Evolutionary conservation across 2,329 filamentous ascomycete species (phyloP).

Genomic region (Neofusicoccum umdonicola): DNA sequence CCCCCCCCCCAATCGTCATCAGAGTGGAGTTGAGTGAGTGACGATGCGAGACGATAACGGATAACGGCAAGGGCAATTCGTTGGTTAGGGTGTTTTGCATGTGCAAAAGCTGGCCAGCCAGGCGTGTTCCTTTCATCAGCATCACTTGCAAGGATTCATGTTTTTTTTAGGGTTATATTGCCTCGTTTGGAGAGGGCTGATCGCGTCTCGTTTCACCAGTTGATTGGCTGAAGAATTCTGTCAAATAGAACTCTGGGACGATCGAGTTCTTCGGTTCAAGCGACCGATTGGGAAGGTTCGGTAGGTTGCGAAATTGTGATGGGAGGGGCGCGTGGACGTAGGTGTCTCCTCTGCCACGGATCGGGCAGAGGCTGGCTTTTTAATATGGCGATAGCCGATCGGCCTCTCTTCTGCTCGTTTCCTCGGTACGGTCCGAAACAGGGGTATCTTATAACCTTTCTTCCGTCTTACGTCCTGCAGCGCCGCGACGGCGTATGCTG

Average conservation of each 20-base stretch:
- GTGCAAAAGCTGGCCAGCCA: not conserved
- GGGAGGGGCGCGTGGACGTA: not conserved
- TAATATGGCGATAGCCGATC: not conserved
- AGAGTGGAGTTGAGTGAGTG: too few relatives aligned
- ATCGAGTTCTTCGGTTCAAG: not conserved
- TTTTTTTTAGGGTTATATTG: not conserved
- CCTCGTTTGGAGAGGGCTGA: not conserved
- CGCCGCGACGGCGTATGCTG: not conserved
- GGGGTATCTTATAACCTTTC: not conserved
- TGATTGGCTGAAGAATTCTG: not conserved
- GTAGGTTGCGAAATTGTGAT: constrained; percentile 2
- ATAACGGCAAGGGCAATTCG: not conserved
- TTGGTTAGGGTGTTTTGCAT: not conserved
- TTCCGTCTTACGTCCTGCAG: not conserved
- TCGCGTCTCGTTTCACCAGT: not conserved
- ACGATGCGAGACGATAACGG: not conserved
- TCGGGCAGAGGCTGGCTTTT: not conserved
- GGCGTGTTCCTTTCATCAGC: not conserved
- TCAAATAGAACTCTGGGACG: not conserved
- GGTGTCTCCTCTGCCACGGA: too few relatives aligned
- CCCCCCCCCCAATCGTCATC: too few relatives aligned
- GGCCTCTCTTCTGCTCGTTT: not conserved
- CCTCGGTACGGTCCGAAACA: constrained; percentile 10
- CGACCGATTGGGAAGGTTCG: not conserved
- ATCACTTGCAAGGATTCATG: not conserved